phyloP scores from a whole-genome alignment of 352 stramenopile genomes.

The Globisporangium orthogonon region DNA sequence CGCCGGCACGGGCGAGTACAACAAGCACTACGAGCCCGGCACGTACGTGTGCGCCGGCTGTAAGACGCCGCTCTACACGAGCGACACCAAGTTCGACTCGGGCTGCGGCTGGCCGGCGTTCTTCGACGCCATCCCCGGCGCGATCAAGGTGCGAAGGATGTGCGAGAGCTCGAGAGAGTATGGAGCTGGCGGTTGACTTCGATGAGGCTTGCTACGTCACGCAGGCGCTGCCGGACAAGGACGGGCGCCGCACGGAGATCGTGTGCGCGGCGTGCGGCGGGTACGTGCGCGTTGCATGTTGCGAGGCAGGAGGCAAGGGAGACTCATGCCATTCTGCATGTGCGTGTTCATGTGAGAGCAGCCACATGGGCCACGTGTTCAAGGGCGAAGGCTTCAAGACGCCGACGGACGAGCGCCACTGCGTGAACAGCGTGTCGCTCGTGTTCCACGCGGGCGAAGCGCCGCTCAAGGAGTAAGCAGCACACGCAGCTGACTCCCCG shows the following conservation, averaged over 20 bases:
- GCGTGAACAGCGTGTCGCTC: conserved; percentile 88
- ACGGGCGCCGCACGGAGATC: conserved; percentile 81
- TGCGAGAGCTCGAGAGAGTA: no score
- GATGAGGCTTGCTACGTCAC: not conserved
- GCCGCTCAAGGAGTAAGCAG: conserved; percentile 21
- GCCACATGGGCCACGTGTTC: conserved; percentile 90
- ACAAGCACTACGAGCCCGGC: conserved; percentile 82
- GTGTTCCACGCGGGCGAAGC: conserved; percentile 73
- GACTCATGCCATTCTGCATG: not conserved
- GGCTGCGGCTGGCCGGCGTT: conserved; percentile 89
- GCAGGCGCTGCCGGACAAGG: conserved; percentile 56
- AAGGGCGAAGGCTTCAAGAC: conserved; percentile 87
- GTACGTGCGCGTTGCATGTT: conserved; percentile 20
- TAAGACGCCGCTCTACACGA: conserved; percentile 85
- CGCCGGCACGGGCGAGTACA: conserved; percentile 83
- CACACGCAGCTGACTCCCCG: no score
- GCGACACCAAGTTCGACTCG: conserved; percentile 87
- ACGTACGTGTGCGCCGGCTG: conserved; percentile 87
- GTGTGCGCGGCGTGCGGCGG: conserved; percentile 85
- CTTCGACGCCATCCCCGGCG: conserved; percentile 84
- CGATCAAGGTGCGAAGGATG: conserved; percentile 53
- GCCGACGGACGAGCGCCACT: conserved; percentile 85
- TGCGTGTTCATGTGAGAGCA: conserved; percentile 13
- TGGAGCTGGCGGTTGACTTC: no score
- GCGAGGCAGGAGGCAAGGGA: not conserved